Base-by-base conservation (phyloP, 2,329 filamentous ascomycete species). In the Incumbomyces lentus region DNA sequence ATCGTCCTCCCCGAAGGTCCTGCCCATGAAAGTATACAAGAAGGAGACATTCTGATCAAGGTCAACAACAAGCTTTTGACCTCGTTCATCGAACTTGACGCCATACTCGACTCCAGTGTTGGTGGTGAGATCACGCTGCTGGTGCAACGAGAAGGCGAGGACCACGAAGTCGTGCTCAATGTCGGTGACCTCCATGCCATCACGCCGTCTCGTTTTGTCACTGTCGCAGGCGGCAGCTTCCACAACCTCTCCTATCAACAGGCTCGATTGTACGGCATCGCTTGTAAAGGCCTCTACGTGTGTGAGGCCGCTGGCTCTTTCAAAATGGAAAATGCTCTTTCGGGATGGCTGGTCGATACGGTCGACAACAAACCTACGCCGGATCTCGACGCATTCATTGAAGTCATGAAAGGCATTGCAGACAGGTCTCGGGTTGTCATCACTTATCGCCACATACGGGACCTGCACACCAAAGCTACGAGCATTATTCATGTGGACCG, bases 181-280 rank as follows among this genome's bases (percentile, higher is more conserved):
- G 89, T 96, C 37, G 88, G 86, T 40, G 86, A 98, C 62, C 74
- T 98, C 51, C 92, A 98, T 69, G 78, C 77, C 48, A 98, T 98
- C 63, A 96, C 92, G 2, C 92, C 93, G 12, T 89, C 95, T 66
- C 84, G 89, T 50, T 98, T 96, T 61, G 85, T 96, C 45, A 86
- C 88, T 3, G 90, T 96, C 36, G 86, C 89, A 35, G 93, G 92
- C 16, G 92, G 82, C 18, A 90, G 88, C 49, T 96, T 98, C 71
- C 93, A 98, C 68, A 80, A 94, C 62, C 72, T 98, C 14, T 98
- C 93, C 1, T 98, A 98, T 64, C 92, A 98, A 62, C 89, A 96
- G 66, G 88, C 92, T n/a, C 82, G 92, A 8, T 76, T 95, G 3
- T 96, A 95, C 63, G 90, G 89, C 30, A 89, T 98, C 48, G 82